phyloP scores from a whole-genome alignment of 305 asterid genomes.

The Fraxinus greggii region DNA sequence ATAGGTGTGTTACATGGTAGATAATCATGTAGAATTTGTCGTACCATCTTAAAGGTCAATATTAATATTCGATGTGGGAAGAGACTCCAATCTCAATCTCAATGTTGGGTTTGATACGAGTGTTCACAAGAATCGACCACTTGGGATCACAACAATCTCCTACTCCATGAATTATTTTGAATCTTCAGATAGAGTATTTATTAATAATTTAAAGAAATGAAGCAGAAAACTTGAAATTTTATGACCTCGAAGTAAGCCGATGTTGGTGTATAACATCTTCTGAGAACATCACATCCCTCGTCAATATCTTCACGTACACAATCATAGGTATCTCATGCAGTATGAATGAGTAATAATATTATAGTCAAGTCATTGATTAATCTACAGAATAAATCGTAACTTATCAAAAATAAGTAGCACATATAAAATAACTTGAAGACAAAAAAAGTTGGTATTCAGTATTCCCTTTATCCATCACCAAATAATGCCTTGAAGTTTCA shows the following conservation, averaged over 20 bases:
- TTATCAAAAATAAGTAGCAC: neutral
- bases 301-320: neutral
- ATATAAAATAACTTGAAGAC: neutral
- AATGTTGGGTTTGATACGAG: neutral
- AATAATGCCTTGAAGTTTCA: slow-evolving; percentile 18
- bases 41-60: neutral
- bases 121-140: neutral
- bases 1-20: neutral
- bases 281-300: neutral
- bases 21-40: neutral
- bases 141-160: neutral
- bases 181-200: neutral
- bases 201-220: neutral
- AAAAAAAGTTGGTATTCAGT: slow-evolving; percentile 10
- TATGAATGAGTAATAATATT: neutral
- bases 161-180: neutral
- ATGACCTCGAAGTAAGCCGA: neutral
- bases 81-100: neutral
- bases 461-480: slow-evolving; percentile 9
- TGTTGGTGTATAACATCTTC: neutral
- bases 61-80: neutral
- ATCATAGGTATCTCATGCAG: neutral
- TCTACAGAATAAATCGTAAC: neutral
- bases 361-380: neutral
- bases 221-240: neutral